A percentile compares a stretch with the other conserved stretches of the same genome.
Conservation (phyloP, 2,329 filamentous ascomycete species). For the Waltergamsia citrina region DNA sequence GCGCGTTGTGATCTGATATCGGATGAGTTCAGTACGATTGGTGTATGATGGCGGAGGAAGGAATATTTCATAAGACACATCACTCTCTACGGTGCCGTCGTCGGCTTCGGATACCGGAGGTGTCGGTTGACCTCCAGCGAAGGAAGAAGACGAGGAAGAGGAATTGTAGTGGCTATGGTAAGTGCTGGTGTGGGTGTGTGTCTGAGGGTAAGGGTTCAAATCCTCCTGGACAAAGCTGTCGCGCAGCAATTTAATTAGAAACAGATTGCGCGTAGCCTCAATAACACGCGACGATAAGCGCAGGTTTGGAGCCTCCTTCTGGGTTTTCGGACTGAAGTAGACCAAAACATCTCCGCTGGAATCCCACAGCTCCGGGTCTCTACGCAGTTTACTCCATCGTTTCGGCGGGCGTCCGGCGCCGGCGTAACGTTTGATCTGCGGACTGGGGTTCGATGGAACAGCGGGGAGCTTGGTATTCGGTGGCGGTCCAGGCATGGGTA, state of each 20-base stretch:
- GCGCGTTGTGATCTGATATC: conserved; percentile 56
- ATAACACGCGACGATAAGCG: conserved; percentile 49
- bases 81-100: conserved; percentile 35
- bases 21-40: conserved; percentile 35
- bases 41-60: conserved; percentile 47
- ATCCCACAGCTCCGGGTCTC: conserved; percentile 53
- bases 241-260: conserved; percentile 41
- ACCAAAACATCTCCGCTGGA: conserved; percentile 50
- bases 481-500: conserved; percentile 24
- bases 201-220: neutral
- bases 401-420: conserved; percentile 37
- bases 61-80: conserved; percentile 53
- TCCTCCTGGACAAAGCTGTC: conserved; percentile 33
- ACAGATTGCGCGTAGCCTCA: conserved; percentile 45
- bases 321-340: conserved; percentile 38
- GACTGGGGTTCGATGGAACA: conserved; percentile 22
- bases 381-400: conserved; percentile 47
- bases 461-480: conserved; percentile 33
- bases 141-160: no score
- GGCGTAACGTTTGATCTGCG: conserved; percentile 42
- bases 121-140: conserved; percentile 12
- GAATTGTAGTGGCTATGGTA: no score
- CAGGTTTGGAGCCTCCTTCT: conserved; percentile 38
- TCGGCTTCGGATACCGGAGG: conserved; percentile 34
- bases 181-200: no score